A percentile compares a stretch with the other conserved stretches of the same genome.
phyloP scores from a whole-genome alignment of 2,329 filamentous ascomycete genomes.

The Lasiodiplodia citricola region DNA sequence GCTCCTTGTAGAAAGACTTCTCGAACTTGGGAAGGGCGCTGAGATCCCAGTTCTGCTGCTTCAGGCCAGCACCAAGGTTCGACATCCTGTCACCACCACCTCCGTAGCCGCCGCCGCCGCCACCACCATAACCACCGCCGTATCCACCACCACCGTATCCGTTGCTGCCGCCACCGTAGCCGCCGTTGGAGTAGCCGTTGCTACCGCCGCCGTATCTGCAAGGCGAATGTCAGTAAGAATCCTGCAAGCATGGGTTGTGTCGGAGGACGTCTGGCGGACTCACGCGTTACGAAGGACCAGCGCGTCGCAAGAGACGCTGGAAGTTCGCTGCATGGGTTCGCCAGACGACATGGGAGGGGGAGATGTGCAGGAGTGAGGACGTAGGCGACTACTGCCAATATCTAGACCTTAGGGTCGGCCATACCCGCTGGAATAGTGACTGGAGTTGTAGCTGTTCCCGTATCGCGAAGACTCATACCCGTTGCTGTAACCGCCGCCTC shows the following conservation, averaged over 20 bases:
- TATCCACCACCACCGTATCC: conserved; percentile 32
- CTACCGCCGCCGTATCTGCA: conserved; percentile 28
- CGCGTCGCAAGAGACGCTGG: conserved; percentile 5
- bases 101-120: conserved; percentile 56
- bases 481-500: conserved; percentile 58
- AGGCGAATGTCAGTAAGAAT: conserved; percentile 2
- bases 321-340: not conserved
- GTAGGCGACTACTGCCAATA: conserved; percentile 39
- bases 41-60: conserved; percentile 88
- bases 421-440: conserved; percentile 54
- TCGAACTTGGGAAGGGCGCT: conserved; percentile 89
- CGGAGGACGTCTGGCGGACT: conserved; percentile 1
- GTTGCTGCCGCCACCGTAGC: conserved; percentile 39
- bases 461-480: conserved; percentile 54
- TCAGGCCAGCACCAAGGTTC: conserved; percentile 83
- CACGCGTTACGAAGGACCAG: conserved; percentile 7
- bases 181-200: conserved; percentile 35
- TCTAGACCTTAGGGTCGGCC: conserved; percentile 47
- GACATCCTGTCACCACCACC: conserved; percentile 93
- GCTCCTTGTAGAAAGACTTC: conserved; percentile 99
- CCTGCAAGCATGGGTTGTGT: not conserved
- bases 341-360: not conserved
- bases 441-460: conserved; percentile 53
- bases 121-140: conserved; percentile 36
- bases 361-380: not conserved